phyloP scores from a whole-genome alignment of 148 eudicot species.

The Silene uniflora region DNA sequence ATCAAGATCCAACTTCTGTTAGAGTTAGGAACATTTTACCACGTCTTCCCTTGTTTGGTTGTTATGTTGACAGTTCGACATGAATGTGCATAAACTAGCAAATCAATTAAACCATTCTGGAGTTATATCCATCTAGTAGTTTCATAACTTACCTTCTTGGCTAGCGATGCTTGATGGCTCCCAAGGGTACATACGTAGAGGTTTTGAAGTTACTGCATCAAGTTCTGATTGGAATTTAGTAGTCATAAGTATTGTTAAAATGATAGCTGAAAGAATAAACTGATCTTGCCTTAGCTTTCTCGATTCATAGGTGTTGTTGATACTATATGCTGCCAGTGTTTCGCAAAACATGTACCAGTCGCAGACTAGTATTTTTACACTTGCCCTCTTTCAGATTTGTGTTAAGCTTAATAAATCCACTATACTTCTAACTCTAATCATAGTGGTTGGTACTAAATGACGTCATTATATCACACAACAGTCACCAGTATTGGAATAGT shows the following conservation, averaged over 20 bases:
- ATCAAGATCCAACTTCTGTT: no score
- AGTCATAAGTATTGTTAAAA: no score
- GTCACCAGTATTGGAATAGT: neutral
- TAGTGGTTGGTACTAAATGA: neutral
- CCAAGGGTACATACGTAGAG: no score
- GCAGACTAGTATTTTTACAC: neutral
- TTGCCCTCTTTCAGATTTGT: neutral
- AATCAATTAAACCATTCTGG: neutral
- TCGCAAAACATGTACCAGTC: neutral
- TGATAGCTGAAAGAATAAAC: neutral
- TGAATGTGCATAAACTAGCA: neutral
- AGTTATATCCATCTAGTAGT: neutral
- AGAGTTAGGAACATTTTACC: neutral
- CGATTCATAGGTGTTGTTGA: no score
- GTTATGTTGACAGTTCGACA: neutral
- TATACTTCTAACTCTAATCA: no score
- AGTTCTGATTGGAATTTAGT: no score
- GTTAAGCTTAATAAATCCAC: neutral
- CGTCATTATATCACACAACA: no score
- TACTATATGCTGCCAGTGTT: neutral
- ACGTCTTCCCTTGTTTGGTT: neutral
- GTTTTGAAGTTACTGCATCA: no score
- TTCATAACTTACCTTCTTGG: neutral
- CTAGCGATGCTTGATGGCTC: neutral
- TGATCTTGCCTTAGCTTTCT: neutral